phyloP scores from a whole-genome alignment of 257 asterid genomes.

The Eustoma russellianum region DNA sequence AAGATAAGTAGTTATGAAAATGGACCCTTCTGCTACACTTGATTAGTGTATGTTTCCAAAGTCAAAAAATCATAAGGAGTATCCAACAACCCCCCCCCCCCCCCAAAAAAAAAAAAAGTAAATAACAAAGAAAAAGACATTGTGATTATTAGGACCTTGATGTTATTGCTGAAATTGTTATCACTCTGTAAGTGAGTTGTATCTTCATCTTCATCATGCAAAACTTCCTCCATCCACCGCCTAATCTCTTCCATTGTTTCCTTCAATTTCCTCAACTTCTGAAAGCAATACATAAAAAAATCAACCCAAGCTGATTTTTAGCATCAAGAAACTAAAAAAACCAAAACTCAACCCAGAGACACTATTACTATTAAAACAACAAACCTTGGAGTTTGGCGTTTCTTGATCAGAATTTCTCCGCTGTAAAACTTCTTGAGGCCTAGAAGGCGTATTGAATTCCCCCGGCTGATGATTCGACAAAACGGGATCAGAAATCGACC shows the following conservation, averaged over 20 bases:
- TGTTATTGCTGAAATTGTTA: conserved; percentile 2
- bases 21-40: no score
- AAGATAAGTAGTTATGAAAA: no score
- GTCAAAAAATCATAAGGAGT: no score
- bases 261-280: conserved; percentile 35
- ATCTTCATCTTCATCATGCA: conserved; percentile 19
- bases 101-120: no score
- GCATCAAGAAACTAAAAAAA: neutral
- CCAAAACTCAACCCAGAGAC: neutral
- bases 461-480: conserved; percentile 8
- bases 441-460: conserved; percentile 20
- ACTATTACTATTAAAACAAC: neutral
- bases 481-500: conserved; percentile 25
- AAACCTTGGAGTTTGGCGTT: conserved; percentile 24
- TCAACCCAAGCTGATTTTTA: neutral
- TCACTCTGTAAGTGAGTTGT: conserved; percentile 6
- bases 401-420: conserved; percentile 21
- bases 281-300: neutral
- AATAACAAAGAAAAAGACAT: no score
- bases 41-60: no score
- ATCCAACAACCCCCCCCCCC: no score
- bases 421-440: conserved; percentile 12
- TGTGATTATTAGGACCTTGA: conserved; percentile 13
- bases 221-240: conserved; percentile 30
- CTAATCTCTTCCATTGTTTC: conserved; percentile 28